Base-by-base conservation (phyloP, 1,139 yeast species). In the Hansenula lynferdii region DNA sequence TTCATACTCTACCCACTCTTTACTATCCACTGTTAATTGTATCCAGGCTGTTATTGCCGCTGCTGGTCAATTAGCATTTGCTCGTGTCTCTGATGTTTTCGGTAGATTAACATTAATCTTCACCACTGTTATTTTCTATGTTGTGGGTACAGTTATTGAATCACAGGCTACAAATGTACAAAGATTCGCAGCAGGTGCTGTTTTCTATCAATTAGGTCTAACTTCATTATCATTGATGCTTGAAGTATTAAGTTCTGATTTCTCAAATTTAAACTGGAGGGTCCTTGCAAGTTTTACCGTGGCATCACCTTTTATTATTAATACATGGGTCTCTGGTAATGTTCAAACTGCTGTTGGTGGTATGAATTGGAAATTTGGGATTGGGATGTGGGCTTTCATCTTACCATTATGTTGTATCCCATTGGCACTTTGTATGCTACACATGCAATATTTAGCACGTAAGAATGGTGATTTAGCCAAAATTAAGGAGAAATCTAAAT, bases 351-450 rank as follows among this genome's bases (percentile, higher is more conserved):
- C 54, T 16, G 50, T 64, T 34, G 36, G 35, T 18, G 63, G 57
- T 33, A 44, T 45, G 44, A 54, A 61, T 24, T 80, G 90, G 90
- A 66, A 70, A 37, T 81, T 78, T 73, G 79, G 82, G 46, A 77
- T 80, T 49, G 87, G 85, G 28, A 79, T 81, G 71, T 82, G 84
- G 83, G 86, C 86, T 3, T 75, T 79, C 54, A 77, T 82, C 41
- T 65, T 77, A 58, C 87, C 89, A 14, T 64, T 78, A 16, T 57
- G 74, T 14, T 69, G 79, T 54, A 49, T 81, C 31, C 89, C 89
- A 14, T 61, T 81, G 43, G 53, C 75, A 19, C 41, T 47, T 21
- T 69, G 78, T 47, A 60, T 77, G 47, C 33, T 65, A 25, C 81
- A 78, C 58, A 77, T 79, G 81, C 49, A 60, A 38, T 48, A 53